phyloP scores from a whole-genome alignment of 768 basidiomycete species.

The Lactarius tabidus region DNA sequence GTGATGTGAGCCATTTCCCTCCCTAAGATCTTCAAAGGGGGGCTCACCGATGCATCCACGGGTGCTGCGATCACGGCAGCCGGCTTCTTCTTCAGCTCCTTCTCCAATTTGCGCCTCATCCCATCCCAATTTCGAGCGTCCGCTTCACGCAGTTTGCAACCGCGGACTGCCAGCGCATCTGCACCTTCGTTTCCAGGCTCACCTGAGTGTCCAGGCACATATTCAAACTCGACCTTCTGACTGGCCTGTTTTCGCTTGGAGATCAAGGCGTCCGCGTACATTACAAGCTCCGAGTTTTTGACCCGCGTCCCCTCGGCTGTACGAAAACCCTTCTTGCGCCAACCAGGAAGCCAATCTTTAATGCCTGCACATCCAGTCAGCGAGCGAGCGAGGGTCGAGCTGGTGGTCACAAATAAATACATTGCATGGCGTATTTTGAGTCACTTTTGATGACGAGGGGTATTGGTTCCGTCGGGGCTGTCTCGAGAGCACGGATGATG shows the following conservation, averaged over 20 bases:
- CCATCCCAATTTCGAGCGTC: slow-evolving; percentile 59
- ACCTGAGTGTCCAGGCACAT: slow-evolving; percentile 80
- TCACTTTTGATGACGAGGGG: slow-evolving; percentile 79
- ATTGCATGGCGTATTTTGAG: slow-evolving; percentile 78
- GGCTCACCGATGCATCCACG: slow-evolving; percentile 5
- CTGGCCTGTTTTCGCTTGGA: slow-evolving; percentile 46
- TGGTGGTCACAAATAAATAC: slow-evolving; percentile 37
- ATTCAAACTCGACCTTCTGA: slow-evolving; percentile 55
- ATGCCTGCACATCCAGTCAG: slow-evolving; percentile 50
- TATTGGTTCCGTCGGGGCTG: slow-evolving; percentile 49
- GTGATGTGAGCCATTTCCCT: neutral
- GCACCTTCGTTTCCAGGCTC: slow-evolving; percentile 84
- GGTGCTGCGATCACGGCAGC: neutral
- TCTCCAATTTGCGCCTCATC: slow-evolving; percentile 14
- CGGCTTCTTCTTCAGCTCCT: neutral
- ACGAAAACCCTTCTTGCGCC: slow-evolving; percentile 53
- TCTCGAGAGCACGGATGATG: slow-evolving; percentile 77
- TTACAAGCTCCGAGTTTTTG: slow-evolving; percentile 70
- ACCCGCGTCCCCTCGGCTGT: slow-evolving; percentile 50
- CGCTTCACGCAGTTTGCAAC: slow-evolving; percentile 38
- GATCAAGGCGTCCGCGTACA: slow-evolving; percentile 62
- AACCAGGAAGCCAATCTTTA: slow-evolving; percentile 61
- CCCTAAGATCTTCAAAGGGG: neutral
- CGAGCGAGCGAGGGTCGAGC: slow-evolving; percentile 1
- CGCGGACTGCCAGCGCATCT: slow-evolving; percentile 65